Conservation (phyloP, 306 rosid genomes). For the Prunus mume region DNA sequence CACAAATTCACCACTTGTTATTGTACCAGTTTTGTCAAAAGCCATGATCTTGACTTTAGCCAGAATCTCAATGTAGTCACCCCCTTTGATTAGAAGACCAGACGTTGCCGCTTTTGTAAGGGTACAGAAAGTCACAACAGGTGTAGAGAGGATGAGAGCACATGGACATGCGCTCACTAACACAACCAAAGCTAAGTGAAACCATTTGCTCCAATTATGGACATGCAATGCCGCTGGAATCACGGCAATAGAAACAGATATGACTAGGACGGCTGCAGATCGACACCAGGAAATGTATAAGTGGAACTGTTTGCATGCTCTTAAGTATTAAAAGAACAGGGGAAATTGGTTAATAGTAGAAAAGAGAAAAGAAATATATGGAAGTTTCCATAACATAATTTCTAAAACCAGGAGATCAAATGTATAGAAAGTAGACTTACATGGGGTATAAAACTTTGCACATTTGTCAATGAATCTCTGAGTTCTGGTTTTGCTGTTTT, state of each 20-base stretch:
- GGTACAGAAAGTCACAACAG: slow-evolving; percentile 96
- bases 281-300: background rate
- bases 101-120: slow-evolving; percentile 83
- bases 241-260: slow-evolving; percentile 55
- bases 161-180: slow-evolving; percentile 96
- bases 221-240: slow-evolving; percentile 50
- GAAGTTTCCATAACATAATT: background rate
- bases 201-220: slow-evolving; percentile 55
- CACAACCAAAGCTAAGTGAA: slow-evolving; percentile 84
- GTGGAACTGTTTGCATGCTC: background rate
- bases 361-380: background rate
- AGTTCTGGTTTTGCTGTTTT: slow-evolving; percentile 72
- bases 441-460: slow-evolving; percentile 86
- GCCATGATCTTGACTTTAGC: slow-evolving; percentile 72
- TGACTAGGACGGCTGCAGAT: slow-evolving; percentile 61
- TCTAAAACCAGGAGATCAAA: background rate
- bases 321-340: background rate
- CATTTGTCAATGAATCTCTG: slow-evolving; percentile 81
- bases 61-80: slow-evolving; percentile 71
- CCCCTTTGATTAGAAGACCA: slow-evolving; percentile 94
- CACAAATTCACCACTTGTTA: slow-evolving; percentile 83
- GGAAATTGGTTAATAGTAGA: background rate
- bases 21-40: slow-evolving; percentile 94
- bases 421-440: slow-evolving; percentile 30
- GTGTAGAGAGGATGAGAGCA: slow-evolving; percentile 87